These are phyloP conservation scores for Tuber indicum DNA, from an alignment of 495 filamentous ascomycete species.

Conservation along the genomic window DNA sequence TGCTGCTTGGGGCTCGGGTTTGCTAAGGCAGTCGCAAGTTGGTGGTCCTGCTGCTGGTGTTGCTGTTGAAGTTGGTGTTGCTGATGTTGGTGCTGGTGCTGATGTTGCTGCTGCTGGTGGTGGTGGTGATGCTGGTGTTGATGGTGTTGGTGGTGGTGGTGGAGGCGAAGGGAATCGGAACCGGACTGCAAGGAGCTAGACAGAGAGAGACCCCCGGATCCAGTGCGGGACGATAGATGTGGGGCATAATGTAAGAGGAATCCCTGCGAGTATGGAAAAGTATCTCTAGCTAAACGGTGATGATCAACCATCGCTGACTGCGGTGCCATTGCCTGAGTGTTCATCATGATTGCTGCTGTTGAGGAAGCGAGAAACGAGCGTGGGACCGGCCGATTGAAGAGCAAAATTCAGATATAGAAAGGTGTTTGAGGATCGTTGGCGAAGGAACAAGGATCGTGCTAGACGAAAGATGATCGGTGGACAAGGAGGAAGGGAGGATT, in stretches of 20 bases:
- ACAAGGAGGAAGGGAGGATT: neutral
- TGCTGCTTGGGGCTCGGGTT: slow-evolving; percentile 34
- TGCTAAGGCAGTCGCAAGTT: slow-evolving; percentile 25
- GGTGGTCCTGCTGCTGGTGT: slow-evolving; percentile 29
- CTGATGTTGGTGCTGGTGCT: slow-evolving; percentile 21
- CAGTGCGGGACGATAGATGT: neutral
- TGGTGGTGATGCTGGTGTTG: slow-evolving; percentile 29
- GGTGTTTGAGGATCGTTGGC: neutral
- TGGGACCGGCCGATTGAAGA: slow-evolving; percentile 34
- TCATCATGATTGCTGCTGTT: slow-evolving; percentile 32
- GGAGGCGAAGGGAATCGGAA: slow-evolving; percentile 18
- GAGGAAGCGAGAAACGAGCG: slow-evolving; percentile 32
- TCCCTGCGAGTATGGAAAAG: neutral
- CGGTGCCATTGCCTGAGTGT: slow-evolving; percentile 11
- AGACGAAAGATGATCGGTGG: neutral
- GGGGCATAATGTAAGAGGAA: neutral
- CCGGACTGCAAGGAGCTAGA: neutral
- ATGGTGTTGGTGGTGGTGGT: slow-evolving; percentile 29
- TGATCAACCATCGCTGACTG: neutral
- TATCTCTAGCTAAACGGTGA: neutral
- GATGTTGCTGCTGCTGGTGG: slow-evolving; percentile 21
- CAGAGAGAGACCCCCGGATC: slow-evolving; percentile 1
- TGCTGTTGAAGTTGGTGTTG: slow-evolving; percentile 28
- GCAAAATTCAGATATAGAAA: slow-evolving; percentile 20
- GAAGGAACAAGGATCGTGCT: neutral